Evolutionary conservation across 140 eudicot genomes (phyloP).

Genomic region (Flaveria floridana): DNA sequence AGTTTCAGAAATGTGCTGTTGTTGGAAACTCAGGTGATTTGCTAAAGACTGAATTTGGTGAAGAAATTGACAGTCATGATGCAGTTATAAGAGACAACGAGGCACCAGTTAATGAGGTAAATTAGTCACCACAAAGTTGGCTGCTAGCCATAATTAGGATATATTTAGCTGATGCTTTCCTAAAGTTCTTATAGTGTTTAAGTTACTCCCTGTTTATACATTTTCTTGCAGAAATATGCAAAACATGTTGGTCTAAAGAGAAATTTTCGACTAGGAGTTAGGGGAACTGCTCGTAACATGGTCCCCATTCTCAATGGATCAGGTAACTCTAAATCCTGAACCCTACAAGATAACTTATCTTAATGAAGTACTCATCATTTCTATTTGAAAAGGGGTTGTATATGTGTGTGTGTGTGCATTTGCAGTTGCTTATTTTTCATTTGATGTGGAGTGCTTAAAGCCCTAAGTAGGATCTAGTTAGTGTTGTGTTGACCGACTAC

Average conservation of each 20-base stretch:
- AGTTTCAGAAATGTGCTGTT: constrained; percentile 88
- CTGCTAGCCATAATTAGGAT: constrained; percentile 1
- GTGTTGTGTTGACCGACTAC: constrained; percentile 12
- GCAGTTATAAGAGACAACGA: constrained; percentile 95
- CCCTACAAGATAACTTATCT: constrained; percentile 8
- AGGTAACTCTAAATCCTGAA: constrained; percentile 37
- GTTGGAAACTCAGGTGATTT: constrained; percentile 98
- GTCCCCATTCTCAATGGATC: constrained; percentile 79
- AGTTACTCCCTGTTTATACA: constrained; percentile 10
- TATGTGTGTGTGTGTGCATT: background rate
- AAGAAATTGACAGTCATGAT: constrained; percentile 96
- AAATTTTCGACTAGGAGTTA: constrained; percentile 86
- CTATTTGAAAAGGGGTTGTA: constrained; percentile 10
- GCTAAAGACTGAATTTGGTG: constrained; percentile 88
- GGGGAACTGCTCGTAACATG: constrained; percentile 99
- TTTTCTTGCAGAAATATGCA: constrained; percentile 75
- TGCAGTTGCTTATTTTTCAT: background rate
- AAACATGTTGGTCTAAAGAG: constrained; percentile 91
- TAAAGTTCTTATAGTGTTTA: constrained; percentile 1
- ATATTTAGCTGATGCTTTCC: background rate
- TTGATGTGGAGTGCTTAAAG: constrained; percentile 18
- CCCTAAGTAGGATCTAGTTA: background rate
- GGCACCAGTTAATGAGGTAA: constrained; percentile 94
- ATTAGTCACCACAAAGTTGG: background rate
- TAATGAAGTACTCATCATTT: background rate